Evolutionary conservation across 2,329 filamentous ascomycete genomes (phyloP), one percentile per base, ranked within the genome.

Genomic region (Zymoseptoria crescenta): DNA sequence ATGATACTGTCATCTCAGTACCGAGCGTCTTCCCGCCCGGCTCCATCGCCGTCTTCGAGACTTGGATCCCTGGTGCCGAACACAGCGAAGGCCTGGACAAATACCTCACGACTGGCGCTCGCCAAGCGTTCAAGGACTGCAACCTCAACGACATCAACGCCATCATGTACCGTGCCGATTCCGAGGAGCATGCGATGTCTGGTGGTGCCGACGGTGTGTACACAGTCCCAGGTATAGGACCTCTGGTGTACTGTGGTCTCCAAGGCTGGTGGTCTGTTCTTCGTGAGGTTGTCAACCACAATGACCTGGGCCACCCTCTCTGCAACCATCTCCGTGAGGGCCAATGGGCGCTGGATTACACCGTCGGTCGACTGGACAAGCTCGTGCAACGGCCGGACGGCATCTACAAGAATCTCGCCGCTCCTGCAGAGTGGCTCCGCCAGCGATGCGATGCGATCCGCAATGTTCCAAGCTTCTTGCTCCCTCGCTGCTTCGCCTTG

Each of bases 241-340:
- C 88, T 60, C 81, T 96, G 49, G 89, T 96, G 1, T 99, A 97
- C 73, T 93, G 93, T 61, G 94, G 94, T 61, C 81, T 99, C n/a
- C 94, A 99, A 73, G 95, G 95, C 45, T 99, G 94, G 93, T 96
- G 93, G 91, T 96, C 91, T 72, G 79, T 96, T 0, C 77, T 99
- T 49, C 87, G 91, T 67, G 81, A 88, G 59, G 87, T 99, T 62
- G 89, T 97, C 67, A 83, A 81, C 55, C 86, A 94, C 64, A 99
- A 99, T 72, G 86, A 97, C 70, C 83, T 99, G 8, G 94, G 89
- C 0, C 94, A 99, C 71, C 89, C 94, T 0, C 81, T 99, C 9
- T 97, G 93, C 74, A 87, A 96, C 69, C 93, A 99, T 70, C 82
- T 99, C 4, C 87, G 94, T 55, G 84, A 95, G 64, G 94, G 94